Percentiles rank a stretch among this genome's conserved stretches.
These are phyloP conservation scores for Inga oerstediana DNA, from an alignment of 306 rosid genomes.

Conservation along the genomic window DNA sequence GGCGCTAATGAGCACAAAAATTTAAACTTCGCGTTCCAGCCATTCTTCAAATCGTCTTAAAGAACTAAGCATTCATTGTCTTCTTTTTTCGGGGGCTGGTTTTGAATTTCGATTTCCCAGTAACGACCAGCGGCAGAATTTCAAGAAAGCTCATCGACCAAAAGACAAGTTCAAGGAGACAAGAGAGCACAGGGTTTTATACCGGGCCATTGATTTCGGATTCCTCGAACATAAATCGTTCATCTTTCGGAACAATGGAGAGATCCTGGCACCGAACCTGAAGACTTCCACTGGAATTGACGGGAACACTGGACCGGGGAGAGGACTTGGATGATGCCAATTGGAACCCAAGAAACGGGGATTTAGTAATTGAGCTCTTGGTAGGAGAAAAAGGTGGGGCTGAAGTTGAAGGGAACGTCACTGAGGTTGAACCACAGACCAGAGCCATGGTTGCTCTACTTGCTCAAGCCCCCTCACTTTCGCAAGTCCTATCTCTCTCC, in stretches of 20 bases:
- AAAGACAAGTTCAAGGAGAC: background rate
- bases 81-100: background rate
- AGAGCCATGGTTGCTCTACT: conserved; percentile 30
- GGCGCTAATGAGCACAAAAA: conserved; percentile 5
- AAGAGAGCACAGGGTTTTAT: background rate
- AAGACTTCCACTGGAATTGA: conserved; percentile 29
- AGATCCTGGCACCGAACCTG: conserved; percentile 51
- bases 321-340: conserved; percentile 46
- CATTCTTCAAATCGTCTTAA: background rate
- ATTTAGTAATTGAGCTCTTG: conserved; percentile 22
- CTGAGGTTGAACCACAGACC: conserved; percentile 42
- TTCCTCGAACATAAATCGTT: conserved; percentile 74
- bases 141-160: background rate
- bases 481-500: background rate
- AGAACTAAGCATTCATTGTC: background rate
- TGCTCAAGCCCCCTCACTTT: background rate
- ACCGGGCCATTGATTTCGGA: conserved; percentile 85
- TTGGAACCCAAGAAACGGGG: conserved; percentile 43
- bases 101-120: background rate
- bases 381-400: conserved; percentile 26
- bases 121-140: background rate
- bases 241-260: conserved; percentile 46
- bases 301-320: conserved; percentile 34
- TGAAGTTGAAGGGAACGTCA: conserved; percentile 37
- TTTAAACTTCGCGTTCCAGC: background rate